These are phyloP conservation scores for Amphibolis antarctica DNA, from an alignment of 106 monocot genomes.

Conservation along the genomic window DNA sequence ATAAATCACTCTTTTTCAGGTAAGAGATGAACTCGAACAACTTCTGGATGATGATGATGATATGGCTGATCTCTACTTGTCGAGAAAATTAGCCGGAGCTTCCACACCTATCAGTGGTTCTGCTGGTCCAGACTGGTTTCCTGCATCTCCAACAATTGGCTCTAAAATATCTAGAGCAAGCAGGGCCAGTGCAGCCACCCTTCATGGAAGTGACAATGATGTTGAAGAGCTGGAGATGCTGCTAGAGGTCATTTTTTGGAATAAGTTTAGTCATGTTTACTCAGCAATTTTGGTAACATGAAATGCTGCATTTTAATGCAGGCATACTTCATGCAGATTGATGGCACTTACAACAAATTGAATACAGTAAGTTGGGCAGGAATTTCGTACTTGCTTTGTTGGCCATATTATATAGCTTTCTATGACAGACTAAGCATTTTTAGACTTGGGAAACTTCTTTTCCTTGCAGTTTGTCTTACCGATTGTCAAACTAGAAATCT, in stretches of 20 bases:
- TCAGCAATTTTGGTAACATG: background rate
- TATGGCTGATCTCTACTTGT: slow-evolving; percentile 96
- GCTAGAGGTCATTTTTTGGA: slow-evolving; percentile 42
- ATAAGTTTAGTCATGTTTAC: background rate
- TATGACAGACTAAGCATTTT: too few relatives aligned
- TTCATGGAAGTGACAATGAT: slow-evolving; percentile 88
- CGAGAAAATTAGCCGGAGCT: slow-evolving; percentile 58
- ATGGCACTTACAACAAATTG: slow-evolving; percentile 87
- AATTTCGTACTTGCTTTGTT: too few relatives aligned
- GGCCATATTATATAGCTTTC: too few relatives aligned
- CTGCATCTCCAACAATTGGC: slow-evolving; percentile 59
- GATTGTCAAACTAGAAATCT: too few relatives aligned
- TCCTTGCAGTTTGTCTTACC: too few relatives aligned
- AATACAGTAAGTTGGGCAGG: slow-evolving; percentile 36
- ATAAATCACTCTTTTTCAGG: slow-evolving; percentile 24
- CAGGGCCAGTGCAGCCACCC: slow-evolving; percentile 58
- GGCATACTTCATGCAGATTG: slow-evolving; percentile 96
- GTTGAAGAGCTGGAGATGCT: slow-evolving; percentile 98
- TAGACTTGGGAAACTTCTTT: too few relatives aligned
- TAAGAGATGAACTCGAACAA: slow-evolving; percentile 93
- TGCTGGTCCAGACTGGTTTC: slow-evolving; percentile 43
- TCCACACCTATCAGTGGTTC: slow-evolving; percentile 53
- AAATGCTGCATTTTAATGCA: slow-evolving; percentile 14
- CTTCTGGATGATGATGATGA: slow-evolving; percentile 91
- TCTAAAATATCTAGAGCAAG: slow-evolving; percentile 80